phyloP scores from a whole-genome alignment of 164 flowering plant species.

The Warburgia ugandensis region DNA sequence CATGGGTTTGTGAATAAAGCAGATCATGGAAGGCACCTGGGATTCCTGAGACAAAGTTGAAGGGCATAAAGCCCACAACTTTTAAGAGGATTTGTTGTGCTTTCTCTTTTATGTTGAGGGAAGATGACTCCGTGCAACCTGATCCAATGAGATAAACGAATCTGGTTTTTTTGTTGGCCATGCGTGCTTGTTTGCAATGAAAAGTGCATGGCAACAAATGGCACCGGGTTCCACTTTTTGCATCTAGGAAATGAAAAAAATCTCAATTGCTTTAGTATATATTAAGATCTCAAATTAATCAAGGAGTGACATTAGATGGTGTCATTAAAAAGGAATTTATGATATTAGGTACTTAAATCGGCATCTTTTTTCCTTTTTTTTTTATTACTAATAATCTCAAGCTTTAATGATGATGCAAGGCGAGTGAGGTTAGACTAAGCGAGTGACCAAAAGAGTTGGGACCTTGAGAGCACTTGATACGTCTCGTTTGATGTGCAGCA shows the following conservation, averaged over 20 bases:
- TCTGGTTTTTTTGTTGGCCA: conserved; percentile 17
- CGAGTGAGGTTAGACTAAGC: not conserved
- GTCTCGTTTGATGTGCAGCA: conserved; percentile 2
- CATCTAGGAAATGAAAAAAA: no score
- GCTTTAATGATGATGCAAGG: no score
- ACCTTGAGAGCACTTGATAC: not conserved
- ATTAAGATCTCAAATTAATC: no score
- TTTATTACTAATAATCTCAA: no score
- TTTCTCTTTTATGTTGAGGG: not conserved
- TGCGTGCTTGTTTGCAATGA: conserved; percentile 17
- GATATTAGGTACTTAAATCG: no score
- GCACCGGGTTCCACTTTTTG: no score
- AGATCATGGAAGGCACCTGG: not conserved
- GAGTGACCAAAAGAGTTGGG: not conserved
- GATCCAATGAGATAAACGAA: conserved; percentile 1
- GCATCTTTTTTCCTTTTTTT: conserved; percentile 3
- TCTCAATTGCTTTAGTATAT: no score
- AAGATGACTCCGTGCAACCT: not conserved
- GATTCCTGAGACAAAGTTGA: not conserved
- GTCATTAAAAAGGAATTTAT: no score
- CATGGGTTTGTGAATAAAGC: not conserved
- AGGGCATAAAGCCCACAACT: not conserved
- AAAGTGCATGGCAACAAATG: conserved; percentile 8
- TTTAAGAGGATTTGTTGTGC: conserved; percentile 3
- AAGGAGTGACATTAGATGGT: no score